Base-by-base conservation (phyloP, 2,329 filamentous ascomycete species). In the Apiospora pterosperma region DNA sequence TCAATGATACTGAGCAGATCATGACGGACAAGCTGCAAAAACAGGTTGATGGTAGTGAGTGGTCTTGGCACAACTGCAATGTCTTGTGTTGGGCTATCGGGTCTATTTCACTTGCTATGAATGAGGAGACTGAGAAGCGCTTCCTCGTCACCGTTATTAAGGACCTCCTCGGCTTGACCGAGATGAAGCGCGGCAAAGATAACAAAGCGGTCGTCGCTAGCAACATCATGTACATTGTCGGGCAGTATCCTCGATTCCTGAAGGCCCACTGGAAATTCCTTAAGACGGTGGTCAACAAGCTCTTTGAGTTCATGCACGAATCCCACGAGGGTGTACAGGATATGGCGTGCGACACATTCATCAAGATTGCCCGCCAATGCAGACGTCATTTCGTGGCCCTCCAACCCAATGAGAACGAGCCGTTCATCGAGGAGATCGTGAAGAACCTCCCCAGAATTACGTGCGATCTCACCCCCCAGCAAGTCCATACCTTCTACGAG, bases 151-250 rank as follows among this genome's bases (percentile, higher is more conserved):
- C 96, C 0, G 96, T 99, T 63, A 99, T 99, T 73, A 99, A 99
- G 81, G 96, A 99, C 74, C 88, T 99, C 8, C 88, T 99, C 34
- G 96, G 96, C 1, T 84, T 99, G 64, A 99, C 96, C 0, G 96
- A 99, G 78, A 97, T 97, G 94, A 99, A 99, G 83, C 92, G 96
- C 63, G 96, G 96, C 68, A 99, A 99, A 75, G 96, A 99, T 82
- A 99, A 99, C 86, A 99, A 99, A 78, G 96, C 96, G 14, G 96
- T 99, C 11, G 96, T 99, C 44, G 96, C 96, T 68, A 97, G 93
- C 81, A 99, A 99, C 81, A 99, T 99, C 75, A 99, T 99, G 96
- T 99, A 99, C 78, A 99, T 99, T 80, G 96, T 99, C 67, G 96
- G 96, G 65, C 96, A 99, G 76, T 99, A 99, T 76, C 96, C 96